phyloP scores from a whole-genome alignment of 768 basidiomycete species.

The Boletus subcaerulescens region DNA sequence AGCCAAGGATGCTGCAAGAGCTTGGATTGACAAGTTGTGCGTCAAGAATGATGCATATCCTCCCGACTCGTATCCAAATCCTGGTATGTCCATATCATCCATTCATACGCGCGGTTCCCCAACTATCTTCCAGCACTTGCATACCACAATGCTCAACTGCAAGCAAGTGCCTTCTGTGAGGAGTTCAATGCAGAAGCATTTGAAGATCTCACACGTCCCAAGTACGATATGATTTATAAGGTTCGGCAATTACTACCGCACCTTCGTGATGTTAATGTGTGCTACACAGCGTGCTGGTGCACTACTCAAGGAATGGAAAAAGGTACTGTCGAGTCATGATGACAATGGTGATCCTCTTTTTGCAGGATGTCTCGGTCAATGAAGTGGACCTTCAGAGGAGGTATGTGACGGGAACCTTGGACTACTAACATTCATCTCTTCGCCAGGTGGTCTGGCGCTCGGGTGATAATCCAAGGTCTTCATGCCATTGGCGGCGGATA shows the following conservation, averaged over 20 bases:
- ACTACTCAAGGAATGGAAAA: conserved; percentile 71
- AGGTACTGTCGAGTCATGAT: conserved; percentile 50
- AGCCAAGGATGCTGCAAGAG: conserved; percentile 61
- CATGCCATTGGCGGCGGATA: too few species aligned
- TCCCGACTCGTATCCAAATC: conserved; percentile 90
- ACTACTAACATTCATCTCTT: too few species aligned
- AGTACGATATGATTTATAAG: conserved; percentile 75
- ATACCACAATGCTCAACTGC: conserved; percentile 85
- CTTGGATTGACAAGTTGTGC: conserved; percentile 75
- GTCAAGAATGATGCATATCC: conserved; percentile 78
- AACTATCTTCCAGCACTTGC: conserved; percentile 47
- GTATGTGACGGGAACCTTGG: too few species aligned
- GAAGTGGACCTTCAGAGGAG: too few species aligned
- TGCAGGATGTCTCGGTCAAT: too few species aligned
- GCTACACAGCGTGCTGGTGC: conserved; percentile 58
- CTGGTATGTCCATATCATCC: conserved; percentile 51
- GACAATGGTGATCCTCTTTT: too few species aligned
- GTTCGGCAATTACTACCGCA: conserved; percentile 35
- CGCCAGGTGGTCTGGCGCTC: too few species aligned
- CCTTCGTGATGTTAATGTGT: background rate
- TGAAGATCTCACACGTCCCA: conserved; percentile 80
- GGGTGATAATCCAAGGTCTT: too few species aligned
- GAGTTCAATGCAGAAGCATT: conserved; percentile 76
- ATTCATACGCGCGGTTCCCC: background rate
- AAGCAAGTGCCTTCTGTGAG: conserved; percentile 91